phyloP scores from a whole-genome alignment of 1,139 yeast genomes.

The Hansenula lynferdii region DNA sequence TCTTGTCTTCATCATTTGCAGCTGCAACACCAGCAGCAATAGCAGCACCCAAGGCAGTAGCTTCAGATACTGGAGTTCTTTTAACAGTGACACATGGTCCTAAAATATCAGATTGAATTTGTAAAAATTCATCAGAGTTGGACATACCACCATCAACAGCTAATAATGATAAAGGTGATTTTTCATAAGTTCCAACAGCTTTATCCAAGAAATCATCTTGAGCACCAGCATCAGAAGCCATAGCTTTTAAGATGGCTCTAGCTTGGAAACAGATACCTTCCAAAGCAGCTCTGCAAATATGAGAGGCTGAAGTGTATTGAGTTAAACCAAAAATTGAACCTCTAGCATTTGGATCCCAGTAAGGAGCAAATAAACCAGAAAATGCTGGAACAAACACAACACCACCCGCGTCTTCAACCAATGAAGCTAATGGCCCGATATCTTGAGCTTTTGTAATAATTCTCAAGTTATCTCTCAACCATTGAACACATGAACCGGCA shows the following conservation, averaged over 20 bases:
- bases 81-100: conserved; percentile 82
- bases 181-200: conserved; percentile 29
- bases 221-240: conserved; percentile 74
- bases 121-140: conserved; percentile 86
- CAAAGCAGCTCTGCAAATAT: conserved; percentile 89
- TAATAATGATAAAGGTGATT: conserved; percentile 47
- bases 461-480: conserved; percentile 89
- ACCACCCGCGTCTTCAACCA: conserved; percentile 81
- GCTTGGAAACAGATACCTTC: conserved; percentile 97
- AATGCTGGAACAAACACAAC: conserved; percentile 95
- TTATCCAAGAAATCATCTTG: conserved; percentile 40
- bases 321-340: conserved; percentile 94
- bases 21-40: conserved; percentile 77
- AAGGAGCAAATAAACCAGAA: conserved; percentile 92
- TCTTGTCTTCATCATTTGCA: conserved; percentile 46
- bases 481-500: conserved; percentile 92
- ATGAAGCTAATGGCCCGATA: conserved; percentile 85
- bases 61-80: conserved; percentile 80
- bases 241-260: conserved; percentile 83
- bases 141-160: conserved; percentile 98
- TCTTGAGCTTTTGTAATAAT: conserved; percentile 79
- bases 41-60: conserved; percentile 96
- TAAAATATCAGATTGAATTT: conserved; percentile 87
- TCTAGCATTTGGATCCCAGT: conserved; percentile 92
- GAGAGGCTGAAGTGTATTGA: conserved; percentile 81